Evolutionary conservation across 208 protist genomes (phyloP), one percentile per base, ranked within the genome.

Genomic region (Leishmania tropica): DNA sequence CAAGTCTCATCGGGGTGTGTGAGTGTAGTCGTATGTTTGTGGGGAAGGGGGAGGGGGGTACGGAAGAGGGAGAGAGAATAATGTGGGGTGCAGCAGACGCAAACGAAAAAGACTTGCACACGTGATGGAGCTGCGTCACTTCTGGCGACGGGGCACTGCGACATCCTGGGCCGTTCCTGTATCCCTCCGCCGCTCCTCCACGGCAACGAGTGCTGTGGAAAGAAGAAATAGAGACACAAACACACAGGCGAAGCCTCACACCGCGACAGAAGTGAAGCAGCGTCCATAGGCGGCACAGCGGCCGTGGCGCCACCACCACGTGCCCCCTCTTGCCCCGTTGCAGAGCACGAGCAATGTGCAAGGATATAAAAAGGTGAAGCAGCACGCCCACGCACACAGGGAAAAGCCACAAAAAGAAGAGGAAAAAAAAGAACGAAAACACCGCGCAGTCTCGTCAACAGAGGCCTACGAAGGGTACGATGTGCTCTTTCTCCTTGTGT

Each of bases 1-100:
- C n/a, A 83, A n/a, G 35, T n/a, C 35, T 7, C 62, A 45, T 48
- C 21, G 64, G 37, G 4, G n/a, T 84, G 58, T 76, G 47, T 81
- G 42, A 58, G 47, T 70, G 62, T 65, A 60, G 11, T 0, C 56
- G 42, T 68, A 35, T 81, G 81, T 79, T 28, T 81, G 68, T 62
- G n/a, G 31, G 5, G 17, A 42, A 10, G 17, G 47, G 8, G n/a
- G 51, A 17, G 8, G 53, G 53, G 71, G 0, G 28, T 10, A 58
- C 8, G 15, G 45, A 7, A 4, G 21, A 72, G 35, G 37, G 68
- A 35, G 28, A 51, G 7, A 37, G 17, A 21, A 62, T 31, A 40
- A 21, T 24, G 19, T 42, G n/a, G 11, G 1, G 51, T 54, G 31
- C 31, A 62, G 40, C 31, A 62, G 71, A 40, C 11, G 31, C 31